These are phyloP conservation scores for Nigrospora osmanthi DNA, from an alignment of 2,329 filamentous ascomycete species.

Conservation along the genomic window DNA sequence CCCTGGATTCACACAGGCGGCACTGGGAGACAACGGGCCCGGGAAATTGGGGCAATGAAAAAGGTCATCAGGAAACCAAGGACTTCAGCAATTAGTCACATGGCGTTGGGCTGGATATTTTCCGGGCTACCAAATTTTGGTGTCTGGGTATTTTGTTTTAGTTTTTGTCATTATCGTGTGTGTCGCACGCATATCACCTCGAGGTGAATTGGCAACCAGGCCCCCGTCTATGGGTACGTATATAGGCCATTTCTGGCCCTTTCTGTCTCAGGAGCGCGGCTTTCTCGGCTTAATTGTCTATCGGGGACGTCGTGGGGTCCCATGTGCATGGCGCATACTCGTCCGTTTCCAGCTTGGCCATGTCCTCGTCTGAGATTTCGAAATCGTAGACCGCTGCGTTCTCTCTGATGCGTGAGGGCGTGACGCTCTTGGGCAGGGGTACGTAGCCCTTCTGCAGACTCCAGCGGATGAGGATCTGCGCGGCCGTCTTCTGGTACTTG, in stretches of 20 bases:
- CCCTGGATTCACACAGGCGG: not conserved
- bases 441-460: conserved; percentile 72
- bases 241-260: conserved; percentile 19
- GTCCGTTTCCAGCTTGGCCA: conserved; percentile 38
- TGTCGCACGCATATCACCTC: too few relatives aligned
- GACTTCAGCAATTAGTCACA: too few relatives aligned
- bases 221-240: too few relatives aligned
- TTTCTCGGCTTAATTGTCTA: conserved; percentile 26
- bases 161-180: too few relatives aligned
- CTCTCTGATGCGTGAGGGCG: conserved; percentile 55
- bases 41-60: too few relatives aligned
- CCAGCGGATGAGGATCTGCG: conserved; percentile 75
- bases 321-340: conserved; percentile 48
- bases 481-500: conserved; percentile 66
- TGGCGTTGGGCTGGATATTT: too few relatives aligned
- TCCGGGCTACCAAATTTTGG: too few relatives aligned
- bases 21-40: too few relatives aligned
- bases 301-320: conserved; percentile 43
- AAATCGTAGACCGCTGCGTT: conserved; percentile 53
- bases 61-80: too few relatives aligned
- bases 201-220: too few relatives aligned
- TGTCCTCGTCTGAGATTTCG: conserved; percentile 44
- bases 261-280: conserved; percentile 8
- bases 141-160: too few relatives aligned
- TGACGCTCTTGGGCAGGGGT: conserved; percentile 68